These are phyloP conservation scores for Daldinia decipiens DNA, from an alignment of 495 filamentous ascomycete species.

Conservation along the genomic window DNA sequence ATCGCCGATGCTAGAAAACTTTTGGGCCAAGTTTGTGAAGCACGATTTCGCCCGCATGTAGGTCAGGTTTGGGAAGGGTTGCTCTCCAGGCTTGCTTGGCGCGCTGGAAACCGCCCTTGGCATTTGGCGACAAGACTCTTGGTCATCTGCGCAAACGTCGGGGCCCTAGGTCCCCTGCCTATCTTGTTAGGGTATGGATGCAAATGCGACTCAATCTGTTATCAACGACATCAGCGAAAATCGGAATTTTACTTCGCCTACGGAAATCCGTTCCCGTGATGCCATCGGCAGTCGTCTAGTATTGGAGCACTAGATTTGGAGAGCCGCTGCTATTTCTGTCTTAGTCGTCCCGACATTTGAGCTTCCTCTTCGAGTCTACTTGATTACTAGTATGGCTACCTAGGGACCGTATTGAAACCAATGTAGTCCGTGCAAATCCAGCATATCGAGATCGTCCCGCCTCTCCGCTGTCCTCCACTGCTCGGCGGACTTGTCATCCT, in stretches of 20 bases:
- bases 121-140: slow-evolving; percentile 29
- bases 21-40: slow-evolving; percentile 19
- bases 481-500: slow-evolving; percentile 23
- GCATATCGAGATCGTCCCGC: slow-evolving; percentile 33
- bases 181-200: slow-evolving; percentile 32
- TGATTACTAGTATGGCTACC: slow-evolving; percentile 45
- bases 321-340: slow-evolving; percentile 38
- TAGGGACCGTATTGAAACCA: slow-evolving; percentile 18
- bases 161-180: slow-evolving; percentile 36
- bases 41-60: slow-evolving; percentile 16
- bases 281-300: slow-evolving; percentile 36
- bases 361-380: slow-evolving; percentile 42
- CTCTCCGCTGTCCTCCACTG: slow-evolving; percentile 39
- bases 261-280: slow-evolving; percentile 39
- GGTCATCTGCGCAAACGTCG: slow-evolving; percentile 39
- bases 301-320: slow-evolving; percentile 35
- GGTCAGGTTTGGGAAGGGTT: neutral
- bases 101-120: slow-evolving; percentile 30
- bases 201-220: slow-evolving; percentile 40
- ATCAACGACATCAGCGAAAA: slow-evolving; percentile 32
- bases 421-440: slow-evolving; percentile 17
- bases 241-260: slow-evolving; percentile 34
- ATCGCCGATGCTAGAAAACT: slow-evolving; percentile 17
- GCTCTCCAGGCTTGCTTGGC: slow-evolving; percentile 22
- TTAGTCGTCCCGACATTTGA: slow-evolving; percentile 25